Evolutionary conservation across 352 stramenopile genomes (phyloP), one percentile per base, ranked within the genome.

Genomic region (Phytophthora ohioensis): DNA sequence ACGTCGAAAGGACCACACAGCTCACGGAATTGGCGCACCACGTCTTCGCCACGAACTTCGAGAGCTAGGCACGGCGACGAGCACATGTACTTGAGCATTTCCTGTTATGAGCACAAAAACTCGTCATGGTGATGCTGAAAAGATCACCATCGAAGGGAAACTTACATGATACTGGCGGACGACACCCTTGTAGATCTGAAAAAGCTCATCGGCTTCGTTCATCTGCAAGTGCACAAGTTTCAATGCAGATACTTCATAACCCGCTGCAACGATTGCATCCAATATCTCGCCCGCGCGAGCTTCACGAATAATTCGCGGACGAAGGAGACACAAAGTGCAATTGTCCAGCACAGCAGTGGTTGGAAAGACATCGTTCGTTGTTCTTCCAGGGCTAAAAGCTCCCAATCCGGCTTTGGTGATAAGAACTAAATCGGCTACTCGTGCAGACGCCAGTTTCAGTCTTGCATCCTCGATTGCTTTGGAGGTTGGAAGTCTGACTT

Each of bases 41-140:
- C 80, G 61, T 97, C 82, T 53, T 97, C 82, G 13, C 88, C 91
- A 30, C 91, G 77, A 57, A 99, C 65, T 76, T 98, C 94, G 10
- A 99, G 61, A 0, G 94, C 94, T 47, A 99, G 53, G 34, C 88
- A 91, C 30, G 86, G 79, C 10, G 89, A 94, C 34, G 84, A 94
- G 42, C 79, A 88, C 81, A 99, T 97, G 82, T 98, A 90, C 74
- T 97, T 93, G 42, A 98, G 78, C 69, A 97, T 82, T 46, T 97
- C 89, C 64, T 91, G 67, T 64, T 43, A 12, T 49, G 56, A 49
- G 8, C 31, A 52, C 41, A 34, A 36, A 1, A 47, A 48, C 42
- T 45, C 17, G 9, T 68, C 42, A 60, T 45, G 3, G 5, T n/a
- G n/a, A 46, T 21, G 30, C 15, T 15, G 27, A 58, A 11, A 17